Evolutionary conservation across 2,329 filamentous ascomycete species (phyloP).

Genomic region (Aspergillus pseudoterreus): DNA sequence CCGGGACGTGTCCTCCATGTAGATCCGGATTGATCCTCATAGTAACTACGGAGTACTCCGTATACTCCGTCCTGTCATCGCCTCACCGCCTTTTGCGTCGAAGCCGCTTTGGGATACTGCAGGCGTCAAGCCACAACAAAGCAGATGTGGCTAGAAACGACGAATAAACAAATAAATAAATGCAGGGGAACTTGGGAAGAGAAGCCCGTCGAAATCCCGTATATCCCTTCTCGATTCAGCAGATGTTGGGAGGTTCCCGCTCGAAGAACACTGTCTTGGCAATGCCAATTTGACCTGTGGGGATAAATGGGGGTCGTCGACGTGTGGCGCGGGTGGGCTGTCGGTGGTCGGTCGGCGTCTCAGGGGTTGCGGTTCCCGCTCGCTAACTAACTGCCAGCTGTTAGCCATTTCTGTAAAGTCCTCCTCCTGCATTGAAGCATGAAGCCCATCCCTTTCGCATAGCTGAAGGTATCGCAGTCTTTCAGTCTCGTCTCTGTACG

Average conservation of each 20-base stretch:
- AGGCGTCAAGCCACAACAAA: too few relatives aligned
- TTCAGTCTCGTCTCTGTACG: constrained; percentile 4
- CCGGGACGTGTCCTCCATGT: too few relatives aligned
- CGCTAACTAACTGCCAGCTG: constrained; percentile 30
- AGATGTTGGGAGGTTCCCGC: background rate
- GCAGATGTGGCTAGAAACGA: too few relatives aligned
- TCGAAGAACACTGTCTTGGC: constrained; percentile 6
- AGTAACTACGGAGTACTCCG: too few relatives aligned
- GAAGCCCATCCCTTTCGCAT: constrained; percentile 8
- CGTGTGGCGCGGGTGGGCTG: constrained; percentile 22
- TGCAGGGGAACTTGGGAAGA: background rate
- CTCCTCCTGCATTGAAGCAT: constrained; percentile 14
- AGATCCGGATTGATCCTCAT: too few relatives aligned
- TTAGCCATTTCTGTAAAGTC: constrained; percentile 21
- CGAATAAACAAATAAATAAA: too few relatives aligned
- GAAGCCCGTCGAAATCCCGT: background rate
- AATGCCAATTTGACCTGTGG: constrained; percentile 16
- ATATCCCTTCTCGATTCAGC: background rate
- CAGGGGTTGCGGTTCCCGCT: constrained; percentile 30
- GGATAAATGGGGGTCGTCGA: constrained; percentile 11
- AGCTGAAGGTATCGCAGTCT: constrained; percentile 1
- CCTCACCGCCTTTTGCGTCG: too few relatives aligned
- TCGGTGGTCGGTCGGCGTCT: constrained; percentile 13
- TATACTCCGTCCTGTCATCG: too few relatives aligned
- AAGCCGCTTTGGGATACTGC: too few relatives aligned